Evolutionary conservation across 1,139 yeast species (phyloP).

Genomic region (Suzukiozyma palmioleophila): DNA sequence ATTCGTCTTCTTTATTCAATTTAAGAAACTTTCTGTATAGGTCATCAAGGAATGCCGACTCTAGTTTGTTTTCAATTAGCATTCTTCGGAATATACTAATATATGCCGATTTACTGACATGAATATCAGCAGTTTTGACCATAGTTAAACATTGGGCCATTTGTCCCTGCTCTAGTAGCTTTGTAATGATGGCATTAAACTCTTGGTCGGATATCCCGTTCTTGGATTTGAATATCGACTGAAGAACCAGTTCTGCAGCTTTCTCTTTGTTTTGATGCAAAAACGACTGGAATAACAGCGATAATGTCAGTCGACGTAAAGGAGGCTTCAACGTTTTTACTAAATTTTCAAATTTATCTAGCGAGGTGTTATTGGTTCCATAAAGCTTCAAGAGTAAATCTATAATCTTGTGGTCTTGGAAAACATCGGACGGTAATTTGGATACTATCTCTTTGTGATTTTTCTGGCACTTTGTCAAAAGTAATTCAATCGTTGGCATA

Average conservation of each 20-base stretch:
- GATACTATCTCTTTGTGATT: conserved; percentile 1
- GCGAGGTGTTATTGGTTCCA: conserved; percentile 10
- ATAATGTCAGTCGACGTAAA: conserved; percentile 28
- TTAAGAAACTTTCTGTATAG: conserved; percentile 10
- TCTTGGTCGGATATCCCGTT: conserved; percentile 24
- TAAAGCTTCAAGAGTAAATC: conserved; percentile 13
- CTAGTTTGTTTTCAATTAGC: conserved; percentile 4
- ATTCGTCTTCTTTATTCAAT: conserved; percentile 11
- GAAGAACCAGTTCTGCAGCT: conserved; percentile 28
- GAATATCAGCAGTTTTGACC: conserved; percentile 16
- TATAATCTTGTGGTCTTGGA: conserved; percentile 4
- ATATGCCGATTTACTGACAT: conserved; percentile 23
- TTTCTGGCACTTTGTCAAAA: not conserved
- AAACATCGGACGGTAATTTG: conserved; percentile 3
- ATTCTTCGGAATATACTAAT: conserved; percentile 19
- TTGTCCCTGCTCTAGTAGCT: conserved; percentile 22
- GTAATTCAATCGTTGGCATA: not conserved
- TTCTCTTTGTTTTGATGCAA: conserved; percentile 21
- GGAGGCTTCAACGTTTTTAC: conserved; percentile 24
- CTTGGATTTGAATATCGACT: conserved; percentile 25
- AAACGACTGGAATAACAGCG: conserved; percentile 30
- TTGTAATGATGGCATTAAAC: conserved; percentile 22
- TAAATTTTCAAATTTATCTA: conserved; percentile 15
- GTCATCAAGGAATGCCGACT: conserved; percentile 10
- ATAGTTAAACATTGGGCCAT: conserved; percentile 20